Conservation (phyloP, 768 basidiomycete species). For the Clitopilus passeckerianus region DNA sequence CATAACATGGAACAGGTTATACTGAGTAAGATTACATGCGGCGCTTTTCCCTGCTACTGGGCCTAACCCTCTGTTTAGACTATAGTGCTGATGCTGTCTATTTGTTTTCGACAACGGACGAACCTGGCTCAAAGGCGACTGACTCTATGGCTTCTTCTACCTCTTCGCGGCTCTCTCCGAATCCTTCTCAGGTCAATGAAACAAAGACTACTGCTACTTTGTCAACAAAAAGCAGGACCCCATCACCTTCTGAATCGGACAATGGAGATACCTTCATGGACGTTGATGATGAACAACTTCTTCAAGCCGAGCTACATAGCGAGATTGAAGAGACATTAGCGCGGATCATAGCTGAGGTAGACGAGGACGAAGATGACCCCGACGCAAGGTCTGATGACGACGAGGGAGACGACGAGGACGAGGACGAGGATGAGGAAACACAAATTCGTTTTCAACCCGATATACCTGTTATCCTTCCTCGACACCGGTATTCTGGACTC, state of each 20-base stretch:
- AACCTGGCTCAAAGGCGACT: conserved; percentile 27
- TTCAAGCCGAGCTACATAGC: not conserved
- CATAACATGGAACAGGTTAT: conserved; percentile 40
- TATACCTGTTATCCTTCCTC: conserved; percentile 59
- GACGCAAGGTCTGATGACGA: conserved; percentile 22
- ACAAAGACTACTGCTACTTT: conserved; percentile 7
- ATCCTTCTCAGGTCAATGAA: conserved; percentile 12
- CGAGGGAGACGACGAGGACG: conserved; percentile 27
- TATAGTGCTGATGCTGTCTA: conserved; percentile 72
- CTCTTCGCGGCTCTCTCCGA: conserved; percentile 25
- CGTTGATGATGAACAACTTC: conserved; percentile 14
- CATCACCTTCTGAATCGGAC: conserved; percentile 11
- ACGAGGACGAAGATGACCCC: conserved; percentile 11
- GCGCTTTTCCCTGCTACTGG: conserved; percentile 2
- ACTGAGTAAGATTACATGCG: conserved; percentile 27
- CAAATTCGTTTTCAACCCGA: conserved; percentile 20
- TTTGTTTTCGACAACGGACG: conserved; percentile 68
- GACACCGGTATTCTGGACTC: conserved; percentile 58
- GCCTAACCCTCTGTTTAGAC: conserved; percentile 33
- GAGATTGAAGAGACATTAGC: not conserved
- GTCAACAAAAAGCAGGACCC: not conserved
- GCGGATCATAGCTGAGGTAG: conserved; percentile 10
- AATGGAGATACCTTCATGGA: conserved; percentile 15
- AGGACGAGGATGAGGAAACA: conserved; percentile 20
- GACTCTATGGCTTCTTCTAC: conserved; percentile 12